Base-by-base conservation (phyloP, 177 flowering plant species). In the Telopea speciosissima region DNA sequence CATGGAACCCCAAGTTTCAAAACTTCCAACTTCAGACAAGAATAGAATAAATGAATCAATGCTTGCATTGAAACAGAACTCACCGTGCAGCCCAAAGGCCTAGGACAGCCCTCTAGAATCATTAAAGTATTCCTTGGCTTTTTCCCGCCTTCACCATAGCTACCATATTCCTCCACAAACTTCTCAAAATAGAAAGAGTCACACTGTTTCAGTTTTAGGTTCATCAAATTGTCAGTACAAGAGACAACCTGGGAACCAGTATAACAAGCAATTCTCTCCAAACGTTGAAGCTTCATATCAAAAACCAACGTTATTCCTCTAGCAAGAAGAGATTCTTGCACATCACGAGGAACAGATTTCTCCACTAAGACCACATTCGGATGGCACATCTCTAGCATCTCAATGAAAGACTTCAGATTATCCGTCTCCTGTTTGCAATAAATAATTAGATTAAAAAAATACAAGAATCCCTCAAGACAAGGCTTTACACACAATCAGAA, bases 241-340 rank as follows among this genome's bases (percentile, higher is more conserved):
- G 89, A 69, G 72, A 89, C 33, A 62, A 79, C 89, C 69, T 87
- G 88, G 24, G 96, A 90, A 66, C 95, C 97, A 77, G 93, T 93
- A 71, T 90, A 90, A 60, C 87, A 85, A 77, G 96, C 93, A 66
- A 96, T 79, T 81, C 93, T 82, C 75, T 93, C 89, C 59, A 96
- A 71, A 19, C 99, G 97, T 68, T 86, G 90, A 45, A 88, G 92
- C 85, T 96, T 96, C 99, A 96, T 93, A 69, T 96, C 99, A 74
- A 80, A 80, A 65, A 91, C 97, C 54, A 96, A 79, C 65, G 99
- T 91, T 75, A 90, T 83, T 78, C 93, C 92, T 79, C 86, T 88
- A 52, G 72, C 76, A 58, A 87, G 88, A 77, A 93, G 79, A 63
- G 83, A 81, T 74, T 90, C 92, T 83, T 93, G 93, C 67, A 89